Evolutionary conservation across 768 basidiomycete species (phyloP).

Genomic region (Mycena haematopus): DNA sequence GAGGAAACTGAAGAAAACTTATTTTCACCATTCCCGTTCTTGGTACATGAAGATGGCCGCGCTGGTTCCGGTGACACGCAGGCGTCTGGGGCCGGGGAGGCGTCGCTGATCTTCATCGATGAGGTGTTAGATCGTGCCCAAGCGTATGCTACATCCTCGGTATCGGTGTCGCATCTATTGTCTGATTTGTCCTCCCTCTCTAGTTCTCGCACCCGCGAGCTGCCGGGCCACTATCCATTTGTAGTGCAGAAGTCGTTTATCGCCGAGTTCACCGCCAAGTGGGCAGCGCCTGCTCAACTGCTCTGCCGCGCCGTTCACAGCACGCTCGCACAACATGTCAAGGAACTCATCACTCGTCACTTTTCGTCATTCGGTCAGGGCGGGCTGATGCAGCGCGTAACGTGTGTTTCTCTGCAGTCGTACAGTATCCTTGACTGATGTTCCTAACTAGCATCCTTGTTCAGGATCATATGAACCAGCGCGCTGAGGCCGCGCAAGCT

Average conservation of each 20-base stretch:
- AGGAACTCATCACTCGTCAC: conserved; percentile 51
- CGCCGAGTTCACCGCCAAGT: background rate
- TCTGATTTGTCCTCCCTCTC: background rate
- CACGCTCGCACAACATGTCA: conserved; percentile 38
- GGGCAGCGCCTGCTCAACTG: conserved; percentile 57
- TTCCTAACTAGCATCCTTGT: conserved; percentile 46
- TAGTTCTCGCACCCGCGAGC: background rate
- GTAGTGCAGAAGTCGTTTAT: background rate
- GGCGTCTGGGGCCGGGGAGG: too few relatives aligned
- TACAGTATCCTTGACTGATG: too few relatives aligned
- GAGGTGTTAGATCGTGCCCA: background rate
- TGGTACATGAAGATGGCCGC: background rate
- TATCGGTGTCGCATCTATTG: background rate
- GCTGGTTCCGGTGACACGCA: too few relatives aligned
- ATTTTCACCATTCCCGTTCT: background rate
- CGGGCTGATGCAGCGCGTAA: conserved; percentile 53
- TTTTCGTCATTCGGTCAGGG: conserved; percentile 63
- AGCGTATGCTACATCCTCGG: background rate
- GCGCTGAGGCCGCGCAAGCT: conserved; percentile 44
- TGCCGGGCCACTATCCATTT: background rate
- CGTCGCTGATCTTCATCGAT: background rate
- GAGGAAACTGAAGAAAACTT: conserved; percentile 11
- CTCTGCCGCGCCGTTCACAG: conserved; percentile 34
- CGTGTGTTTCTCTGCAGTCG: conserved; percentile 37
- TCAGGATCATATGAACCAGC: conserved; percentile 54